Percentiles rank a stretch among this genome's conserved stretches.
Conservation (phyloP, 1,284 basidiomycete species). For the Mycosarcoma mackinlayi region DNA sequence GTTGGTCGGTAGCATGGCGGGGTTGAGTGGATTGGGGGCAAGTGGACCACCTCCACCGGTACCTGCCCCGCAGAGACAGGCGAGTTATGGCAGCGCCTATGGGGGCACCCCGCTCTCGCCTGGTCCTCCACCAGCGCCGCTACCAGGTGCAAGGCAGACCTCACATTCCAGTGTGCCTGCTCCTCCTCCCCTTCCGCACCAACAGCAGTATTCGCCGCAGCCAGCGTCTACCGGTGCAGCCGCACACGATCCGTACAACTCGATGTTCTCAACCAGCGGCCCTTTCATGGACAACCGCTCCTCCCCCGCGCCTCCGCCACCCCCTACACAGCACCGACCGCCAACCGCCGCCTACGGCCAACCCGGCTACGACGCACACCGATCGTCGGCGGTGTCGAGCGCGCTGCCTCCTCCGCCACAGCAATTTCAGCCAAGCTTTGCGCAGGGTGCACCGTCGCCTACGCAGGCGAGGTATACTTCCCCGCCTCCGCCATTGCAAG, state of each 20-base stretch:
- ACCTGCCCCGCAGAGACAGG: slow-evolving; percentile 32
- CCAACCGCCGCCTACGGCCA: slow-evolving; percentile 15
- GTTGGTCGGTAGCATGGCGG: slow-evolving; percentile 30
- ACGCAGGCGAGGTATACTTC: slow-evolving; percentile 24
- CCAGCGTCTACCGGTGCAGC: slow-evolving; percentile 2
- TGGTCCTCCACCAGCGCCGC: slow-evolving; percentile 28
- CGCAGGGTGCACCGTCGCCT: slow-evolving; percentile 10
- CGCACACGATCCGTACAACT: slow-evolving; percentile 26
- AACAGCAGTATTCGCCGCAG: slow-evolving; percentile 15
- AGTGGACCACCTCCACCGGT: slow-evolving; percentile 20
- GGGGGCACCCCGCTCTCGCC: slow-evolving; percentile 16
- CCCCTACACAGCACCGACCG: slow-evolving; percentile 9
- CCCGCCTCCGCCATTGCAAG: slow-evolving; percentile 14
- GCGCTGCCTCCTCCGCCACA: slow-evolving; percentile 32
- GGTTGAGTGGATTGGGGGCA: slow-evolving; percentile 19
- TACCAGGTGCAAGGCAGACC: slow-evolving; percentile 16
- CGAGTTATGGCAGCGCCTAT: slow-evolving; percentile 35
- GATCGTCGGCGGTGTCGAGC: slow-evolving; percentile 3
- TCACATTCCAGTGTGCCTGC: slow-evolving; percentile 5
- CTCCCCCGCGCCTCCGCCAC: slow-evolving; percentile 18
- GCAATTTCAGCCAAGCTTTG: slow-evolving; percentile 28
- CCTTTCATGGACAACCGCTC: slow-evolving; percentile 33
- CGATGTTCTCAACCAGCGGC: slow-evolving; percentile 43
- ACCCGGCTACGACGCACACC: slow-evolving; percentile 10
- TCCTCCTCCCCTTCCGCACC: slow-evolving; percentile 13